Base-by-base conservation (phyloP, 805 yeast genomes). In the Yarrowia sp. region DNA sequence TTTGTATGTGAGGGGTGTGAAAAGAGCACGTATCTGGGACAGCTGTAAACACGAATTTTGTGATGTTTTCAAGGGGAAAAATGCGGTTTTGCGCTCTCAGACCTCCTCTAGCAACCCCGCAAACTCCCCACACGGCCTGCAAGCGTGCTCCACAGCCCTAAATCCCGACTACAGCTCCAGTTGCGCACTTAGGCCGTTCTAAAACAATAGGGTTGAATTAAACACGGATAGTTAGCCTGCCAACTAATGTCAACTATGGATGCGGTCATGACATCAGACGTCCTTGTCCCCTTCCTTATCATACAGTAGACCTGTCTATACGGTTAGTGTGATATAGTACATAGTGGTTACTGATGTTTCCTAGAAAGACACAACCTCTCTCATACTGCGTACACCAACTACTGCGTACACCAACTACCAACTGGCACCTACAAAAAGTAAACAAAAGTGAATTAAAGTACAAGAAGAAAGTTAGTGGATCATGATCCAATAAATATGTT, bases 381-480 rank as follows among this genome's bases (percentile, higher is more conserved):
- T n/a, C n/a, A n/a, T n/a, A n/a, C n/a, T 24, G 30, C 3, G 30
- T 24, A 24, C 30, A 24, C 30, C 30, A 24, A 24, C 30, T 24
- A 24, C 3, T n/a, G n/a, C n/a, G n/a, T n/a, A n/a, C n/a, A n/a
- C 5, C 5, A 24, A 24, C 30, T 7, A 24, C 30, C 30, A 5
- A 24, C 30, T 24, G 6, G 7, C 3, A 24, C 30, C 30, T 24
- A 10, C 38, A 12, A 36, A 8, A 10, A 7, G 24, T 44, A 44
- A 46, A 24, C 14, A 33, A 49, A 36, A 36, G 30, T 19, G 40
- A 55, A 55, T 55, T 55, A 55, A 55, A 55, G 40, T 55, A 55
- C 63, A 55, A 55, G 63, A 52, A 55, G 63, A 52, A 55, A 42
- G 63, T 33, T 55, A 42, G 60, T 53, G 63, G 63, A 55, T 33